Evolutionary conservation across 768 basidiomycete species (phyloP), one percentile per base, ranked within the genome.

Genomic region (Rhizopogon vinicolor): DNA sequence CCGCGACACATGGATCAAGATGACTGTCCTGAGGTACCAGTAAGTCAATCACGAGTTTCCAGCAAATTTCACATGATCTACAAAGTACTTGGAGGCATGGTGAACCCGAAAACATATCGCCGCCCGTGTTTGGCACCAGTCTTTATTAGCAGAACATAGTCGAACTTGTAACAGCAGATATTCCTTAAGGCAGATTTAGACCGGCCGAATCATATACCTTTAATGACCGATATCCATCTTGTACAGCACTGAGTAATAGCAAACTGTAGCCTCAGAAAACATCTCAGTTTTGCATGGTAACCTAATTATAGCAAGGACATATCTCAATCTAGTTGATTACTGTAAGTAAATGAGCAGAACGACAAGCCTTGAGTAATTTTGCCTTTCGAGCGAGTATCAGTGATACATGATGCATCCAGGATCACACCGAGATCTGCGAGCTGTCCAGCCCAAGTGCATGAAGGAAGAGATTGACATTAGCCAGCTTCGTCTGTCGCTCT

Each of bases 401-500:
- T 37, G 48, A 49, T 49, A 37, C 48, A 37, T 37, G 48, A 48
- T 48, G 18, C 19, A 25, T 33, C 48, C 13, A 48, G 35, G 22
- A 16, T 60, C 65, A 77, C 60, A 78, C 62, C 71, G 82, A 75
- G 62, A 90, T 89, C 72, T 88, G 87, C 65, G 87, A 89, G 61
- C 79, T 81, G 63, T 84, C 83, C 62, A 85, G 68, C 49, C 88
- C 87, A 53, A 93, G 75, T 42, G 91, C 90, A 67, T 90, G 86
- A 67, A 93, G 73, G 69, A 93, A 91, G 57, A 96, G 76, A 74
- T 99, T 94, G 63, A 98, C 93, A 72, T 98, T 98, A 52, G 85
- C 85, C 61, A 97, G 75, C 74, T 91, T 93, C 62, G 86, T 82
- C 55, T 79, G 75, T 59, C 86, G 78, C 58, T 89, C 86, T 53